Evolutionary conservation across 345 rosid genomes (phyloP).

Genomic region (Aurinia saxatilis): DNA sequence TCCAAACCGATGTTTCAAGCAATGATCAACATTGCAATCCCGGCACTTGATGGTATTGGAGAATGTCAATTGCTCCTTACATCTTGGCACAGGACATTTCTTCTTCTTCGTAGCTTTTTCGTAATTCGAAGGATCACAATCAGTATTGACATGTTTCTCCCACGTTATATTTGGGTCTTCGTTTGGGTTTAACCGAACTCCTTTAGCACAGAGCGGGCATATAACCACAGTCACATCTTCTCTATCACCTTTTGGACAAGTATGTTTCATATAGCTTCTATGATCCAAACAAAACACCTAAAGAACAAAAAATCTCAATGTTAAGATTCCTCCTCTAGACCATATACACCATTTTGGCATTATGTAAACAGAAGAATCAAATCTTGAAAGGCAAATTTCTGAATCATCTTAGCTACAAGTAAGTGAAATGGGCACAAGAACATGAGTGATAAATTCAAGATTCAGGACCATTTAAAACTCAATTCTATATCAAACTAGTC

Average conservation of each 20-base stretch:
- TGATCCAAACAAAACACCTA: conserved; percentile 86
- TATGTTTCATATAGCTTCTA: conserved; percentile 60
- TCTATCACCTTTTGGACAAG: conserved; percentile 63
- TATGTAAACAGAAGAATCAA: not conserved
- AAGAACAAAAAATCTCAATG: not conserved
- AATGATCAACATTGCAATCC: conserved; percentile 73
- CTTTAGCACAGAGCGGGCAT: conserved; percentile 84
- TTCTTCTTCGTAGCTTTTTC: conserved; percentile 80
- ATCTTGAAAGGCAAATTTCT: not conserved
- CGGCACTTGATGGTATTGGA: conserved; percentile 86
- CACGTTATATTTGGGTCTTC: conserved; percentile 75
- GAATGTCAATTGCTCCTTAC: conserved; percentile 70
- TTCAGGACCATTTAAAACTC: not conserved
- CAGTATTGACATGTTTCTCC: conserved; percentile 69
- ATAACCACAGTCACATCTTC: conserved; percentile 71
- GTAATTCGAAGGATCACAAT: conserved; percentile 87
- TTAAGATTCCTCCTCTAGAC: not conserved
- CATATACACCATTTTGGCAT: not conserved
- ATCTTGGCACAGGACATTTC: conserved; percentile 83
- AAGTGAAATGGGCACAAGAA: not conserved
- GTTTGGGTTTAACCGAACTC: conserved; percentile 59
- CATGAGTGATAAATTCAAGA: no score
- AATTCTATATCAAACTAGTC: not conserved
- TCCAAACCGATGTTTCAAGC: conserved; percentile 92
- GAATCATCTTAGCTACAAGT: not conserved